These are phyloP conservation scores for Calocybe gangraenosa DNA, from an alignment of 768 basidiomycete genomes.

Conservation along the genomic window DNA sequence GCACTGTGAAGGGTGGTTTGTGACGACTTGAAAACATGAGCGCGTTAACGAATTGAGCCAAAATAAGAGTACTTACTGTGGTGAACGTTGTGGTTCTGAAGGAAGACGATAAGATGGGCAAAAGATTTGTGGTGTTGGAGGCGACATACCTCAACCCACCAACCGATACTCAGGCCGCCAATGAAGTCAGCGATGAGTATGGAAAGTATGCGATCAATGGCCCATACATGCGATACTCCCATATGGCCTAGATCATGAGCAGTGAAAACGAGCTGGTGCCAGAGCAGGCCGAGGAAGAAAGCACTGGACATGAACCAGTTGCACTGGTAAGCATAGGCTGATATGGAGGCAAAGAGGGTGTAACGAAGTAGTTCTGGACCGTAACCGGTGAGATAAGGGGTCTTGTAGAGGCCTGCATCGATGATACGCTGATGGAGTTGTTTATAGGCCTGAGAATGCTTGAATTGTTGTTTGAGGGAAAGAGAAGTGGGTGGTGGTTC, in stretches of 20 bases:
- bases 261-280: slow-evolving; percentile 93
- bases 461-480: slow-evolving; percentile 53
- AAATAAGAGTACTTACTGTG: slow-evolving; percentile 13
- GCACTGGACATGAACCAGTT: slow-evolving; percentile 74
- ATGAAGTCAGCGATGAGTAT: slow-evolving; percentile 81
- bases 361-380: slow-evolving; percentile 88
- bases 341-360: slow-evolving; percentile 50
- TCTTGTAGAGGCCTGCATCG: slow-evolving; percentile 81
- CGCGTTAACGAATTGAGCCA: no score
- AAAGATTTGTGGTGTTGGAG: neutral
- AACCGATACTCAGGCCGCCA: slow-evolving; percentile 92
- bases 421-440: slow-evolving; percentile 69
- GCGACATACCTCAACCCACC: slow-evolving; percentile 94
- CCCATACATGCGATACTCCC: slow-evolving; percentile 88
- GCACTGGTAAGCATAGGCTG: slow-evolving; percentile 57
- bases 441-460: slow-evolving; percentile 76
- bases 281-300: slow-evolving; percentile 78
- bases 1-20: slow-evolving; percentile 96
- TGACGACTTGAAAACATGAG: no score
- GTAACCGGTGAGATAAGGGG: slow-evolving; percentile 82
- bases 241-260: slow-evolving; percentile 96
- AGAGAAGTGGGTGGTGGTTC: slow-evolving; percentile 50
- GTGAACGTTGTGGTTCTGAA: slow-evolving; percentile 64
- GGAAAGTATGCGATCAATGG: slow-evolving; percentile 71
- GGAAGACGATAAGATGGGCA: slow-evolving; percentile 11